Percentiles rank a stretch among this genome's conserved stretches.
Conservation (phyloP, 2,329 filamentous ascomycete genomes). For the Fusarium equiseti region DNA sequence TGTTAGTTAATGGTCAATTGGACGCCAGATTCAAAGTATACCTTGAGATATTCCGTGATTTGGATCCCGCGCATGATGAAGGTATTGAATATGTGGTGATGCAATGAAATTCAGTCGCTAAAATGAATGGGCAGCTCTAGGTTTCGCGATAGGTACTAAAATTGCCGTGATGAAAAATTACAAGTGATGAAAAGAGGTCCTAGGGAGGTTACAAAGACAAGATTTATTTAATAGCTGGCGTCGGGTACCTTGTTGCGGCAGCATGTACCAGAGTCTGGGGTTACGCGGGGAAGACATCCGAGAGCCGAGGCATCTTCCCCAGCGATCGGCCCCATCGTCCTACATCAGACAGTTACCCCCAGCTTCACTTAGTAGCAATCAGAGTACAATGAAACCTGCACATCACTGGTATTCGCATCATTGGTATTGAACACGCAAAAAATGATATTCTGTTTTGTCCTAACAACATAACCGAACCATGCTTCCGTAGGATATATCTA, state of each 20-base stretch:
- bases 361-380: neutral
- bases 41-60: constrained; percentile 80
- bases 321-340: constrained; percentile 18
- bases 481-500: constrained; percentile 25
- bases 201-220: constrained; percentile 9
- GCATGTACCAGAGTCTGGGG: constrained; percentile 25
- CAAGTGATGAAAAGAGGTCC: neutral
- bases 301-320: constrained; percentile 47
- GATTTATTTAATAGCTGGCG: constrained; percentile 31
- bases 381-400: too few species aligned
- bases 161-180: neutral
- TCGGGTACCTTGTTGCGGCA: constrained; percentile 24
- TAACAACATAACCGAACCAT: constrained; percentile 46
- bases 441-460: neutral
- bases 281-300: constrained; percentile 42
- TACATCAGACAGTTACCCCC: neutral
- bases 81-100: neutral
- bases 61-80: constrained; percentile 80
- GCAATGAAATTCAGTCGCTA: neutral
- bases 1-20: neutral
- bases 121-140: neutral
- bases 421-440: neutral
- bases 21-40: constrained; percentile 49
- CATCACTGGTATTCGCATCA: neutral
- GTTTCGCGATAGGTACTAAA: neutral